Evolutionary conservation across 2,329 filamentous ascomycete species (phyloP), one percentile per base, ranked within the genome.

Genomic region (Thelonectria discophora): DNA sequence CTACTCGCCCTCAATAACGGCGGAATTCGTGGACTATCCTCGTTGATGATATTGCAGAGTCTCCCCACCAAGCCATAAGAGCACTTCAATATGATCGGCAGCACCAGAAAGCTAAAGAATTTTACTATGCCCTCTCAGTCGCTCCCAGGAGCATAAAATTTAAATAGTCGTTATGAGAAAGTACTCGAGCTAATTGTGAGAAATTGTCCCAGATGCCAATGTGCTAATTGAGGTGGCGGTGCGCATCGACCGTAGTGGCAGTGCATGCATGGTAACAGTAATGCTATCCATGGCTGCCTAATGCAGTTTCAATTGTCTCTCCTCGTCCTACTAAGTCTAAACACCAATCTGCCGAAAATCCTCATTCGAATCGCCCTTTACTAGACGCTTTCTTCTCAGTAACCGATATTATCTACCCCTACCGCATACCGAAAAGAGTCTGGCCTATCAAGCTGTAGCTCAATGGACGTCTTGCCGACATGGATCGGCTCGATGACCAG

Each of bases 71-170:
- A 73, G 53, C 76, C 76, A n/a, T 75, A 71, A 60, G 71, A 76
- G 3, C 67, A 68, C 34, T 78, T 78, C 53, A 71, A 77, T 64
- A 71, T 82, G 68, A 82, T 82, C 32, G 73, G 71, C 13, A 74
- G 75, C 5, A 76, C 73, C 8, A 72, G 67, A 24, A 24, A 6
- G 6, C 21, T 24, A 6, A 24, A 6, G 21, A 24, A 24, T 24
- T 24, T 24, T 24, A 6, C 21, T 24, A 24, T 6, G 21, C 21
- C 21, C 21, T 24, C 21, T 24, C 21, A 24, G 21, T 24, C 21
- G 21, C 21, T 24, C 21, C 21, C 21, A 24, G 21, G 6, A 24
- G 21, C 21, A 24, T 6, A 24, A 24, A 6, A 24, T 24, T 24
- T 4, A 24, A 4, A 3, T 24, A 24, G 21, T 24, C 21, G 21